These are phyloP conservation scores for Globisporangium mamillatum DNA, from an alignment of 352 stramenopile species.

Conservation along the genomic window DNA sequence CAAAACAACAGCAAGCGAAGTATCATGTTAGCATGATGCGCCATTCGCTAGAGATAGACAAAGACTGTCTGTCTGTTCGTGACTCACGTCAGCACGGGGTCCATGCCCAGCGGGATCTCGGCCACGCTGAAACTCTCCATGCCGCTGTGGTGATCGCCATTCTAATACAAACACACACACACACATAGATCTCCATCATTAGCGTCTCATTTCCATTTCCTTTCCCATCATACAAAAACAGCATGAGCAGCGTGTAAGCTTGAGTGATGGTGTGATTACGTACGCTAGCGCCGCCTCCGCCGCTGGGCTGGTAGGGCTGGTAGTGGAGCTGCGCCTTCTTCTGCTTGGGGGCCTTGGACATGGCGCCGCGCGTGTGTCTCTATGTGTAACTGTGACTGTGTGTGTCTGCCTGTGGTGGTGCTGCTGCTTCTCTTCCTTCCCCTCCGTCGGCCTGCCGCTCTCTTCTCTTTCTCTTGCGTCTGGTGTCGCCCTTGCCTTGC, in stretches of 20 bases:
- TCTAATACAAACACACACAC: conserved; percentile 10
- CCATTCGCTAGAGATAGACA: background rate
- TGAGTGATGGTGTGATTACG: conserved; percentile 21
- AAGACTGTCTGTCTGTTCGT: too few species aligned
- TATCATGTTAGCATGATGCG: background rate
- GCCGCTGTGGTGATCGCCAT: conserved; percentile 24
- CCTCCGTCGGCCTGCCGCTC: background rate
- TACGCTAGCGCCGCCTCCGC: conserved; percentile 11
- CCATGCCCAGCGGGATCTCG: conserved; percentile 56
- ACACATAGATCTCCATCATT: background rate
- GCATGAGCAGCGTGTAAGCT: background rate
- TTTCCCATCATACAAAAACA: background rate
- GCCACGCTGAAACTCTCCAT: conserved; percentile 46
- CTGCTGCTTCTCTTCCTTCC: background rate
- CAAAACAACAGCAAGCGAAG: background rate
- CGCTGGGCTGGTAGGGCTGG: conserved; percentile 67
- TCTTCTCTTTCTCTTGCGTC: background rate
- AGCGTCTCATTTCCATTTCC: background rate
- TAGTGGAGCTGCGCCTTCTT: conserved; percentile 76
- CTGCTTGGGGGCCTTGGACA: conserved; percentile 80
- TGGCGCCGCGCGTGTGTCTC: conserved; percentile 12
- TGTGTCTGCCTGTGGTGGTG: background rate
- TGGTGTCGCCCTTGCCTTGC: background rate
- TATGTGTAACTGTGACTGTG: background rate
- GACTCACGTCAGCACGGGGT: conserved; percentile 70